phyloP scores from a whole-genome alignment of 108 stramenopile species.

The Parietichytrium sp. region DNA sequence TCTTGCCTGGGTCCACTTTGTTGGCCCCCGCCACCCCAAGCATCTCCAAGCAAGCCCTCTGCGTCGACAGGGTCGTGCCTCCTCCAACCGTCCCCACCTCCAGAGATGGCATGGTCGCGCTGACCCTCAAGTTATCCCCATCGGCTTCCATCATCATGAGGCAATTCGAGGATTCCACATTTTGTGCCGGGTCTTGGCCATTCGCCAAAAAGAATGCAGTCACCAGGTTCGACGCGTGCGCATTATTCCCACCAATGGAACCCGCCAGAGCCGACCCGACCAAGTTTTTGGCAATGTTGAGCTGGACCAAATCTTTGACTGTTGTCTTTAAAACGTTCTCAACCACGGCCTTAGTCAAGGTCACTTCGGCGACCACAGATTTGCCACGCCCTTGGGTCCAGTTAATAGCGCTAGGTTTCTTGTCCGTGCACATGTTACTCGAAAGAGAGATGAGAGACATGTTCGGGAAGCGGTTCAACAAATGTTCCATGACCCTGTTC shows the following conservation, averaged over 20 bases:
- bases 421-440: slow-evolving; percentile 98
- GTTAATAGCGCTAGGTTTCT: slow-evolving; percentile 95
- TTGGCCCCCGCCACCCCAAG: slow-evolving; percentile 84
- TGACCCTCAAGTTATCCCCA: slow-evolving; percentile 36
- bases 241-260: slow-evolving; percentile 92
- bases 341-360: slow-evolving; percentile 79
- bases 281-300: slow-evolving; percentile 91
- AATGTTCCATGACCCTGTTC: slow-evolving; percentile 76
- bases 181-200: slow-evolving; percentile 97
- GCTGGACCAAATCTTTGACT: slow-evolving; percentile 82
- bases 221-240: slow-evolving; percentile 94
- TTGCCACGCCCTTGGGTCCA: slow-evolving; percentile 97
- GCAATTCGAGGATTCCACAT: slow-evolving; percentile 71
- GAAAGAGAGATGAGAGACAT: slow-evolving; percentile 79
- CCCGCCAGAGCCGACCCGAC: slow-evolving; percentile 96
- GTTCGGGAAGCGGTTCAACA: slow-evolving; percentile 70
- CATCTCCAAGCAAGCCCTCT: slow-evolving; percentile 84
- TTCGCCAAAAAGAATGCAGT: slow-evolving; percentile 94
- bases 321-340: slow-evolving; percentile 85
- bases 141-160: background rate
- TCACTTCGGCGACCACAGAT: slow-evolving; percentile 85
- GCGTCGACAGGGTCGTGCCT: slow-evolving; percentile 87
- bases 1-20: slow-evolving; percentile 73
- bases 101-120: slow-evolving; percentile 94
- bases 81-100: slow-evolving; percentile 99